These are phyloP conservation scores for Hyphopichia khmerensis DNA, from an alignment of 1,139 yeast genomes.

Conservation along the genomic window DNA sequence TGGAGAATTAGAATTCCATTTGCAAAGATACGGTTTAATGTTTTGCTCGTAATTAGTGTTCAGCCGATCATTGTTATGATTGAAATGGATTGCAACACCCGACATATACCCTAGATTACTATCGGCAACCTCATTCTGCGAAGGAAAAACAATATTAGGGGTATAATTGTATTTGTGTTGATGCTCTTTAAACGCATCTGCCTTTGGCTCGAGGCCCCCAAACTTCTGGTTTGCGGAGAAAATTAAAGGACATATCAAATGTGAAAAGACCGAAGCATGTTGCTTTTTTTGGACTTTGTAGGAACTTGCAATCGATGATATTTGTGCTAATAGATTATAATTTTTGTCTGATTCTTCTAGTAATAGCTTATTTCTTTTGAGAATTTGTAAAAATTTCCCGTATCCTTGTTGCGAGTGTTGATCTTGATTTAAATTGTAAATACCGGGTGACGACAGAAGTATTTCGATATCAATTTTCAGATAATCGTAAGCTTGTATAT, in stretches of 20 bases:
- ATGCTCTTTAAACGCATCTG: constrained; percentile 22
- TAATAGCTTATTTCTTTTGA: constrained; percentile 33
- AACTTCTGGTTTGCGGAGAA: constrained; percentile 16
- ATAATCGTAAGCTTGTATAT: constrained; percentile 41
- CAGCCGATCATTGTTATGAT: constrained; percentile 22
- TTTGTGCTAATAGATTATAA: constrained; percentile 49
- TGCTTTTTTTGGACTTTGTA: constrained; percentile 27
- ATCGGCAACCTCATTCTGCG: constrained; percentile 45
- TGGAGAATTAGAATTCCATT: constrained; percentile 24
- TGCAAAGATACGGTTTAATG: constrained; percentile 32
- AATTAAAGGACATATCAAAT: constrained; percentile 49
- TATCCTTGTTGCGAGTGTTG: constrained; percentile 36
- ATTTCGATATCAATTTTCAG: constrained; percentile 49
- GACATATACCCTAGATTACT: constrained; percentile 47
- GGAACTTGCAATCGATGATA: constrained; percentile 62
- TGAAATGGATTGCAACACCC: constrained; percentile 58
- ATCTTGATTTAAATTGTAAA: constrained; percentile 14
- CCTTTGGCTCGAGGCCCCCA: constrained; percentile 30
- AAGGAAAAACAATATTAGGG: constrained; percentile 56
- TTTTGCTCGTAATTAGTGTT: constrained; percentile 31
- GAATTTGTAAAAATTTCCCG: constrained; percentile 44
- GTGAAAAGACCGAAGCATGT: constrained; percentile 53
- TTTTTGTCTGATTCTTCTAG: constrained; percentile 13
- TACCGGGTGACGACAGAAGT: constrained; percentile 58
- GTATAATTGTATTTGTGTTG: constrained; percentile 27